phyloP scores from a whole-genome alignment of 345 rosid genomes.

The Turritis glabra region DNA sequence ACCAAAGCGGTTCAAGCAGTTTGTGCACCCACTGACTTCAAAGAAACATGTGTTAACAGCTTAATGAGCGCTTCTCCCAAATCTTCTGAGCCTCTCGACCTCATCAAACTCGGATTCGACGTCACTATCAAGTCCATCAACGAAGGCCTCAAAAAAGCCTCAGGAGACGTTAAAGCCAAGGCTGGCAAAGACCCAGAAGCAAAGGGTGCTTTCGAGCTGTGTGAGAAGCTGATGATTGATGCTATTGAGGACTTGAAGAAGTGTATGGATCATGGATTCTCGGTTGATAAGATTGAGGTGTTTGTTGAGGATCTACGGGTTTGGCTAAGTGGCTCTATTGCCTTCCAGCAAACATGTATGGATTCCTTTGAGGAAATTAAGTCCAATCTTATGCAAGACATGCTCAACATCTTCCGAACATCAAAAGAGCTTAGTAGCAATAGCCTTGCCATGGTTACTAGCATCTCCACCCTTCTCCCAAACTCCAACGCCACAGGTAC shows the following conservation, averaged over 20 bases:
- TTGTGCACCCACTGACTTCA: constrained; percentile 67
- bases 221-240: constrained; percentile 51
- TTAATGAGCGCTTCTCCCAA: constrained; percentile 47
- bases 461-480: constrained; percentile 45
- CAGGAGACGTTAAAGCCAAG: constrained; percentile 38
- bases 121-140: constrained; percentile 46
- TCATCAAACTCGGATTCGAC: constrained; percentile 54
- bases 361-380: constrained; percentile 67
- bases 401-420: constrained; percentile 44
- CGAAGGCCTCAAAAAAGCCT: constrained; percentile 45
- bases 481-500: constrained; percentile 35
- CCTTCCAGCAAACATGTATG: constrained; percentile 72
- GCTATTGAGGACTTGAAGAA: constrained; percentile 58
- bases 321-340: constrained; percentile 79
- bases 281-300: constrained; percentile 34
- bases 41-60: constrained; percentile 50
- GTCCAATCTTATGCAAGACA: constrained; percentile 42
- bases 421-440: constrained; percentile 63
- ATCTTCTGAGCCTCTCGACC: constrained; percentile 55
- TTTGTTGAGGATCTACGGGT: constrained; percentile 54
- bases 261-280: constrained; percentile 47
- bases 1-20: constrained; percentile 54
- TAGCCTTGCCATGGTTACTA: constrained; percentile 67
- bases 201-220: constrained; percentile 52
- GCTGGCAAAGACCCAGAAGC: constrained; percentile 55